Base-by-base conservation (phyloP, 192 early-diverging fungal genomes). In the Linnemannia exigua region DNA sequence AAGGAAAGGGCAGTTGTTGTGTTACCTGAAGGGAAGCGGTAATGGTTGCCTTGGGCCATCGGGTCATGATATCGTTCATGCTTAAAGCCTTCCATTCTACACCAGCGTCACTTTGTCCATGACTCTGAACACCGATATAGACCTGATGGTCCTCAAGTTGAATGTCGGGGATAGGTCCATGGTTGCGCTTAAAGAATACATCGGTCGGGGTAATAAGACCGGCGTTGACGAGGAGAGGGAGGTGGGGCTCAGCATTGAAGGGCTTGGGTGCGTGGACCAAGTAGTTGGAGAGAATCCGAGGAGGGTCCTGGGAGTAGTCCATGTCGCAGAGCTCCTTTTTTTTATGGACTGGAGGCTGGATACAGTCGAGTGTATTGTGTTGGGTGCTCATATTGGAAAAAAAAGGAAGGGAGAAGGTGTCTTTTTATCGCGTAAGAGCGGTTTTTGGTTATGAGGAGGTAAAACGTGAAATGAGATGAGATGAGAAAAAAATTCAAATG, bases 151-250 rank as follows among this genome's bases (percentile, higher is more conserved):
- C 79, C 0, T 89, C 83, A 1, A 80, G 77, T 28, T 92, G 88
- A n/a, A 97, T 89, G 47, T 93, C 88, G 16, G 97, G 97, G 47
- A 98, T 95, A 33, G 97, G 95, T 7, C 97, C 93, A 78, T 98
- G 97, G 88, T 97, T 96, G 31, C 97, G 94, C 61, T 96, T 95
- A 77, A 95, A 98, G 84, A 96, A 96, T 51, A 89, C 81, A 28
- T 92, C 88, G 58, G 92, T 94, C 8, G 96, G 95, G 17, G 97
- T 98, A 50, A 97, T 91, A 81, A 92, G 92, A 66, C 89, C 78
- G 67, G 94, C 89, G n/a, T 85, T 79, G 16, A 93, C 87, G 14
- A 96, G 89, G 66, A 84, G 87, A 15, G 91, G 87, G 14, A 92
- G 88, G 8, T 91, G 89, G 8, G 95, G 93, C 74, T 98, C 97